These are phyloP conservation scores for Lasiodiplodia citricola DNA, from an alignment of 2,329 filamentous ascomycete species.

Conservation along the genomic window DNA sequence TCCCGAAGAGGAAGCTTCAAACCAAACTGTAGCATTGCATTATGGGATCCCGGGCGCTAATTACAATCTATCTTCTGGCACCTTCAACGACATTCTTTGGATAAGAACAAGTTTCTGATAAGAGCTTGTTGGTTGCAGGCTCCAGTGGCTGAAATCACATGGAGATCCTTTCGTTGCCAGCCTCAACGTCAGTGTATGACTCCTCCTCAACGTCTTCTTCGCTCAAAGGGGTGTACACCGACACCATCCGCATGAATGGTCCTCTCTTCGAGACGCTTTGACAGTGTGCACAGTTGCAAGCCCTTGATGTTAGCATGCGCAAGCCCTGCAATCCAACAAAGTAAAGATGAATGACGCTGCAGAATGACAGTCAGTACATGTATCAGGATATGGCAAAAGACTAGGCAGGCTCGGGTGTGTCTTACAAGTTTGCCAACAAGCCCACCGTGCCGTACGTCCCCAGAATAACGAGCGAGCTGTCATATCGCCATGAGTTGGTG, in stretches of 20 bases:
- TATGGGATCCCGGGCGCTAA: background rate
- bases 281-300: conserved; percentile 14
- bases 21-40: background rate
- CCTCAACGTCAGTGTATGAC: conserved; percentile 2
- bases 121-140: background rate
- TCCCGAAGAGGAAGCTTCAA: too few species aligned
- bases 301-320: background rate
- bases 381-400: background rate
- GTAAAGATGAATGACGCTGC: conserved; percentile 6
- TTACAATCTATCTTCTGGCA: background rate
- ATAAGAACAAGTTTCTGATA: background rate
- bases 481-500: background rate
- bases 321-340: background rate
- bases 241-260: background rate
- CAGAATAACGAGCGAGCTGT: conserved; percentile 1
- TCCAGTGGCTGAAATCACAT: background rate
- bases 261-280: background rate
- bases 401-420: background rate
- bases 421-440: conserved; percentile 1
- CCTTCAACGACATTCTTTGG: background rate
- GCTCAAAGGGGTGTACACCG: conserved; percentile 5
- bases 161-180: background rate
- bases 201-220: conserved; percentile 6
- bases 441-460: conserved; percentile 15
- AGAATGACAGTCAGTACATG: background rate